Conservation (phyloP, 768 basidiomycete genomes). For the Ramaria sp. region DNA sequence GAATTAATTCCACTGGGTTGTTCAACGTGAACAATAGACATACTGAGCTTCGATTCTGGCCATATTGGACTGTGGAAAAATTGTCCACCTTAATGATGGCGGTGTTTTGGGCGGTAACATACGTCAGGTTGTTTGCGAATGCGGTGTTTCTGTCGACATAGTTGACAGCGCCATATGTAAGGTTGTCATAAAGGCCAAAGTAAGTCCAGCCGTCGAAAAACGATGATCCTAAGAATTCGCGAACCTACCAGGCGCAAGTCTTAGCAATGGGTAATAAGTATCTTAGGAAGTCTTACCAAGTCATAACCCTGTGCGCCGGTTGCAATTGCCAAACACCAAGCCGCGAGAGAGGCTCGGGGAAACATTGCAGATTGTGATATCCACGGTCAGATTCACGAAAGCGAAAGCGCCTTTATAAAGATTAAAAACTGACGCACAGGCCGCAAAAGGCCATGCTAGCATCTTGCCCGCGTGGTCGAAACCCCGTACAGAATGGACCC, state of each 20-base stretch:
- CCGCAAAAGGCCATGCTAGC: too few relatives aligned
- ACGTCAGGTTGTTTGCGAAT: slow-evolving; percentile 38
- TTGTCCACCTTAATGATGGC: slow-evolving; percentile 73
- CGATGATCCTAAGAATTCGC: slow-evolving; percentile 32
- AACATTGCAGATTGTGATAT: neutral
- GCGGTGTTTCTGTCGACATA: slow-evolving; percentile 44
- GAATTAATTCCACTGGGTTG: slow-evolving; percentile 1
- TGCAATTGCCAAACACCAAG: neutral
- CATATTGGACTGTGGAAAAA: slow-evolving; percentile 36
- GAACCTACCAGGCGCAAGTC: slow-evolving; percentile 9
- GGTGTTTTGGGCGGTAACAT: slow-evolving; percentile 46
- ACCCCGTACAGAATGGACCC: neutral
- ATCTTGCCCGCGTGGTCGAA: too few relatives aligned
- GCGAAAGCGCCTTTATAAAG: neutral
- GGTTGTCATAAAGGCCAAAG: slow-evolving; percentile 37
- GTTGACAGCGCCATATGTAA: slow-evolving; percentile 45
- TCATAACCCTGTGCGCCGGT: neutral
- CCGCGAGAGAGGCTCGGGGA: neutral
- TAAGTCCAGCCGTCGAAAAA: slow-evolving; percentile 50
- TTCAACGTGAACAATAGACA: slow-evolving; percentile 6
- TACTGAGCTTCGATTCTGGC: slow-evolving; percentile 51
- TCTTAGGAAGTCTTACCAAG: neutral
- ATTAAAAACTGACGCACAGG: too few relatives aligned
- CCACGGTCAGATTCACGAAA: neutral
- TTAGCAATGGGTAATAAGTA: neutral